These are phyloP conservation scores for Aspergillaceae sp. DNA, from an alignment of 2,329 filamentous ascomycete genomes.

Conservation along the genomic window DNA sequence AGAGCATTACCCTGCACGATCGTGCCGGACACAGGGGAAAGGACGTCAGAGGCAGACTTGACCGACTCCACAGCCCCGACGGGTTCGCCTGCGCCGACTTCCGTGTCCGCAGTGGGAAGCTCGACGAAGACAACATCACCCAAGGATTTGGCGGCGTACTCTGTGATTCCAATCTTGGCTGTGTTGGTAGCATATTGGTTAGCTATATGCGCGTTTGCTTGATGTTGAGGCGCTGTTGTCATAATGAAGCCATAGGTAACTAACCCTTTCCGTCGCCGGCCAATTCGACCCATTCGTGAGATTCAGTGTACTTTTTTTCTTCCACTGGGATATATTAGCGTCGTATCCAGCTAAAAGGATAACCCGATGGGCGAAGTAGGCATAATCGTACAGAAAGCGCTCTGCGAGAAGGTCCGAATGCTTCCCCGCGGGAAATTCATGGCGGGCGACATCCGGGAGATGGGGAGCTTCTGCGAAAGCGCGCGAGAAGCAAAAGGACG, in stretches of 20 bases:
- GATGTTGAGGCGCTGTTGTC: background rate
- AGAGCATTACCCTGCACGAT: slow-evolving; percentile 64
- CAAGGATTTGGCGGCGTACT: slow-evolving; percentile 83
- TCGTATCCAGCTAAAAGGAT: slow-evolving; percentile 2
- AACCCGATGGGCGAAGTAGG: slow-evolving; percentile 4
- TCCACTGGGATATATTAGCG: slow-evolving; percentile 25
- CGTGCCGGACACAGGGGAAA: slow-evolving; percentile 72
- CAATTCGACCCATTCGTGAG: slow-evolving; percentile 97
- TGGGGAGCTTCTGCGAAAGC: slow-evolving; percentile 29
- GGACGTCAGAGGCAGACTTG: slow-evolving; percentile 96
- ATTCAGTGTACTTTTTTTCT: slow-evolving; percentile 80
- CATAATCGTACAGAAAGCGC: slow-evolving; percentile 28
- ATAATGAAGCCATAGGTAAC: slow-evolving; percentile 4
- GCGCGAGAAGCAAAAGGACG: slow-evolving; percentile 30
- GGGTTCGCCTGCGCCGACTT: slow-evolving; percentile 66
- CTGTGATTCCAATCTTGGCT: slow-evolving; percentile 73
- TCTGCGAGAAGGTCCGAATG: slow-evolving; percentile 34
- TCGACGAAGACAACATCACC: slow-evolving; percentile 97
- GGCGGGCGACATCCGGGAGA: slow-evolving; percentile 24
- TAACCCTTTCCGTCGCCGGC: slow-evolving; percentile 67
- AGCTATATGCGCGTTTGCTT: background rate
- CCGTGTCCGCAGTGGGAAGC: slow-evolving; percentile 64
- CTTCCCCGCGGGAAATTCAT: slow-evolving; percentile 36
- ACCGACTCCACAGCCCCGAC: slow-evolving; percentile 96
- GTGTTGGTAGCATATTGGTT: slow-evolving; percentile 3